Conservation (phyloP, 495 filamentous ascomycete species). For the Venustampulla echinocandica region DNA sequence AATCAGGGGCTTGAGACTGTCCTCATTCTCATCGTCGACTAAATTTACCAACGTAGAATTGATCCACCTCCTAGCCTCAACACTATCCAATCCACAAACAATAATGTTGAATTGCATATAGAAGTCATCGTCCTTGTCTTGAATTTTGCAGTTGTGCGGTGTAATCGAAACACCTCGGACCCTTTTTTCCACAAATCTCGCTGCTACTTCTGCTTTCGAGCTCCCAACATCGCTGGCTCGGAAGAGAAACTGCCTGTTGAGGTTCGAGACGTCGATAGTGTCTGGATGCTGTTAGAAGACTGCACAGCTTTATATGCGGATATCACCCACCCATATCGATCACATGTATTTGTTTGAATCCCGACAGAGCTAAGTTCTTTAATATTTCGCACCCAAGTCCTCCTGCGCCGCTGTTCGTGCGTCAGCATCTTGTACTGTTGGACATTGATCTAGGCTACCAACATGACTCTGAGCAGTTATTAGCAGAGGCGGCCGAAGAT, state of each 20-base stretch:
- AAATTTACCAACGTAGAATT: slow-evolving; percentile 87
- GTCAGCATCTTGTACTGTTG: slow-evolving; percentile 1
- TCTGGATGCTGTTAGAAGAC: slow-evolving; percentile 37
- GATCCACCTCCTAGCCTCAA: slow-evolving; percentile 97
- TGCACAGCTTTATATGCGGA: not conserved
- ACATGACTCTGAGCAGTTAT: slow-evolving; percentile 22
- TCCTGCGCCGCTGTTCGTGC: slow-evolving; percentile 68
- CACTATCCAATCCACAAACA: slow-evolving; percentile 93
- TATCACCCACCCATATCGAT: slow-evolving; percentile 88
- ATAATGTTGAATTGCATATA: slow-evolving; percentile 96
- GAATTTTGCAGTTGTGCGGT: slow-evolving; percentile 86
- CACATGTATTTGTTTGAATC: slow-evolving; percentile 95
- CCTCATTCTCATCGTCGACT: slow-evolving; percentile 70
- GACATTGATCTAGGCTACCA: slow-evolving; percentile 12
- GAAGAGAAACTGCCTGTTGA: slow-evolving; percentile 97
- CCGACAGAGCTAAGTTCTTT: slow-evolving; percentile 91
- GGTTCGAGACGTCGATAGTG: slow-evolving; percentile 96
- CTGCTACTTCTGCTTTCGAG: slow-evolving; percentile 88
- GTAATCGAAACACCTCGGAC: slow-evolving; percentile 89
- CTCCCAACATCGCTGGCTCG: slow-evolving; percentile 86
- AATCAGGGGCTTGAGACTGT: slow-evolving; percentile 82
- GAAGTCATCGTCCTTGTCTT: slow-evolving; percentile 94
- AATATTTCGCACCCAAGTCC: slow-evolving; percentile 94
- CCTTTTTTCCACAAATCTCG: slow-evolving; percentile 78
- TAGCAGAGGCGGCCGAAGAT: not conserved